Percentiles rank a stretch among this genome's conserved stretches.
Evolutionary conservation across 768 basidiomycete species (phyloP).

Genomic region (Naematelia encephala): DNA sequence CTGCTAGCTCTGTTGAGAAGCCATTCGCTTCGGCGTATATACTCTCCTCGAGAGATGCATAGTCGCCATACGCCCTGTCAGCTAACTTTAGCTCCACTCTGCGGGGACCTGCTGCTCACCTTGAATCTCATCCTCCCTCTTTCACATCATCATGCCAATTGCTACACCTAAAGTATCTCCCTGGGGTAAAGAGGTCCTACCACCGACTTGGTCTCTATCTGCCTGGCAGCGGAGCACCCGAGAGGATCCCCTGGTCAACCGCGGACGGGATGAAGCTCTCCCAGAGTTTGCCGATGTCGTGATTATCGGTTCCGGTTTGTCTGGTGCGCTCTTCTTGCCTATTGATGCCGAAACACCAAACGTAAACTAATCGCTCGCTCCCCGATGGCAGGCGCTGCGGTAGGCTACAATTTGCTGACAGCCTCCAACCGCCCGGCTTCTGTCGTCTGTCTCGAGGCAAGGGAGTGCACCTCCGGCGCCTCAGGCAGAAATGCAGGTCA

Average conservation of each 20-base stretch:
- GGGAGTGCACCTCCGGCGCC: constrained; percentile 58
- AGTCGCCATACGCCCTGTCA: no score
- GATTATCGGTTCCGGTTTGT: constrained; percentile 35
- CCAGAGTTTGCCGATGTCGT: constrained; percentile 32
- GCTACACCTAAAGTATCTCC: background rate
- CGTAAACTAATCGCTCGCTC: constrained; percentile 1
- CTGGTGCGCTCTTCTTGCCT: constrained; percentile 17
- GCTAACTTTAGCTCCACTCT: no score
- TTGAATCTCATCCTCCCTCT: background rate
- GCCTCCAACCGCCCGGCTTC: constrained; percentile 28
- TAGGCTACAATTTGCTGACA: constrained; percentile 23
- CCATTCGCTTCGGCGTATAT: no score
- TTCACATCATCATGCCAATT: background rate
- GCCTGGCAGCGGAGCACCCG: constrained; percentile 29
- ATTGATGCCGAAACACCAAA: no score
- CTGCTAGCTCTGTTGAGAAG: no score
- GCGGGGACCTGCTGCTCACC: no score
- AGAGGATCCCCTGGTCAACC: constrained; percentile 31
- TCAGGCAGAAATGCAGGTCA: constrained; percentile 61
- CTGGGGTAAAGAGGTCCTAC: constrained; percentile 3
- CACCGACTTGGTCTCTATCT: constrained; percentile 18
- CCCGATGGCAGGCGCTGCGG: constrained; percentile 17
- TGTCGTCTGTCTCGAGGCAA: constrained; percentile 72
- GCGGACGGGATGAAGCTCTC: constrained; percentile 22
- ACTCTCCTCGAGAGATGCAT: no score